Base-by-base conservation (phyloP, 495 filamentous ascomycete species). In the Bombardia bombarda region DNA sequence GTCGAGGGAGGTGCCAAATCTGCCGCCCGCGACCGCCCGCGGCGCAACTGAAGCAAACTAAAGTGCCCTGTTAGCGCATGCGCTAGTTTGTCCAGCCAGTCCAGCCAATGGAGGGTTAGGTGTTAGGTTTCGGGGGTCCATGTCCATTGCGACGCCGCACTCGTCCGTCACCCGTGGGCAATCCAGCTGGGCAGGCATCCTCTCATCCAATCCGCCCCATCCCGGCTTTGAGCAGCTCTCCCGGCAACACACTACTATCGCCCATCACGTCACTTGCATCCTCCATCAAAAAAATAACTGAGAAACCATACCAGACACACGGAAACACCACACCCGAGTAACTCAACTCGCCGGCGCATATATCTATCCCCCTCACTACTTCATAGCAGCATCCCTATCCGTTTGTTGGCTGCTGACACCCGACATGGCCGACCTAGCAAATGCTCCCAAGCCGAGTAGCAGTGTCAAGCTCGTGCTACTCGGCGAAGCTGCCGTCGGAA, bases 401-500 rank as follows among this genome's bases (percentile, higher is more conserved):
- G n/a, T n/a, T n/a, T n/a, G n/a, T n/a, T 28, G 26, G 26, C 26
- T 28, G 9, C 26, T 28, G 14, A 23, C 25, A 13, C 37, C 25
- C 28, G 28, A 40, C 43, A 77, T 77, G 73, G 67, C 72, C 44
- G 72, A 75, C 45, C 64, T 67, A 46, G 63, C 55, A 45, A 77
- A 81, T 57, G 74, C 78, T 56, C 84, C 90, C 42, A 97, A 95
- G 72, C 92, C 90, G 37, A 96, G 89, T 72, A 95, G 88, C 75
- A 97, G 92, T 63, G 92, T 98, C 59, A 98, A 98, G 79, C 83
- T 98, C 36, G 92, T 98, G 46, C 77, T 98, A 54, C 80, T 98
- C 32, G 92, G 92, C 37, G 92, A 98, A 66, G 93, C 92, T 31
- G 92, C 92, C 42, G 92, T 98, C 26, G 92, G 92, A 73, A 98